A percentile compares a stretch with the other conserved stretches of the same genome.
These are phyloP conservation scores for Eucalyptus rudis DNA, from an alignment of 345 rosid genomes.

Conservation along the genomic window DNA sequence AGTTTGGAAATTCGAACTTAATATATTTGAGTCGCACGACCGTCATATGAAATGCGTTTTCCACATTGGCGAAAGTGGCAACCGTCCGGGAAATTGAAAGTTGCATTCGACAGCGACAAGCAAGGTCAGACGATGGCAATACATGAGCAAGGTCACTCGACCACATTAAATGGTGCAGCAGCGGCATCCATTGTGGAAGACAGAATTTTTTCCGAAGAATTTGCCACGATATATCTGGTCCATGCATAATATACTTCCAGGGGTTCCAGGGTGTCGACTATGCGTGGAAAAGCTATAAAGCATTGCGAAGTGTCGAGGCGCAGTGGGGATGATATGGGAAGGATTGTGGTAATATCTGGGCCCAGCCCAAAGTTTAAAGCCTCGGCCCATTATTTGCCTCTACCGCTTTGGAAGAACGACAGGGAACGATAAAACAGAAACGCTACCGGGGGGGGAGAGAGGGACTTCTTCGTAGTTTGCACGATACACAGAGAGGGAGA, in stretches of 20 bases:
- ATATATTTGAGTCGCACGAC: too few relatives aligned
- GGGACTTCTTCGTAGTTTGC: neutral
- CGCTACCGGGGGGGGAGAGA: neutral
- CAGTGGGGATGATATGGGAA: neutral
- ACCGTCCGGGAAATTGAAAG: neutral
- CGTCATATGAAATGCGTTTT: neutral
- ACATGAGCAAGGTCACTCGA: neutral
- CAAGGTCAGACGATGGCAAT: neutral
- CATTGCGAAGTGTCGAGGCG: neutral
- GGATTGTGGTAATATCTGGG: neutral
- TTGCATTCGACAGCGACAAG: neutral
- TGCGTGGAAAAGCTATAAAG: neutral
- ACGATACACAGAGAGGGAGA: neutral
- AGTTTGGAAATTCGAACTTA: neutral
- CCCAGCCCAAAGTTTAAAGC: neutral
- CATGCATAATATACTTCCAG: too few relatives aligned
- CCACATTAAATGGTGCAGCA: neutral
- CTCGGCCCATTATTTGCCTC: neutral
- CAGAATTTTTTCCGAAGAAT: too few relatives aligned
- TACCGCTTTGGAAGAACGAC: fast-evolving
- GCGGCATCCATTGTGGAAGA: too few relatives aligned
- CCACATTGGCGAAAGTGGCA: neutral
- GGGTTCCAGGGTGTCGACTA: neutral
- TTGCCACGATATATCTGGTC: too few relatives aligned
- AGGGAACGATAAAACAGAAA: neutral